A percentile compares a stretch with the other conserved stretches of the same genome.
phyloP scores from a whole-genome alignment of 2,329 filamentous ascomycete species.

The Botrytis fabae region DNA sequence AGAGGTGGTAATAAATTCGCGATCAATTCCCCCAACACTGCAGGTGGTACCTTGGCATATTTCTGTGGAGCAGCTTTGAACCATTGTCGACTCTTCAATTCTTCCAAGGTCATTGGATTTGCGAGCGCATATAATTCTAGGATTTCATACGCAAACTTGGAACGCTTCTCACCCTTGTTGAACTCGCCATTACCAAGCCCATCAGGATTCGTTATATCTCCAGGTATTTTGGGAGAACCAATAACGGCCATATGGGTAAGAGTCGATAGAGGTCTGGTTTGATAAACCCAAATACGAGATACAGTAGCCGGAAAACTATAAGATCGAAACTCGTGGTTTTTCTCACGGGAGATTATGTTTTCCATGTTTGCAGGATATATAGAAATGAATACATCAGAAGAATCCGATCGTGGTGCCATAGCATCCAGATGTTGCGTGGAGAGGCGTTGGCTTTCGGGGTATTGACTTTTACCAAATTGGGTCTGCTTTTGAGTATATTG shows the following conservation, averaged over 20 bases:
- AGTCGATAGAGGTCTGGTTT: constrained; percentile 48
- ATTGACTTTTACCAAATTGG: constrained; percentile 31
- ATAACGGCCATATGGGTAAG: constrained; percentile 62
- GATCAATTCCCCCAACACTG: constrained; percentile 57
- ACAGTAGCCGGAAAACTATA: constrained; percentile 58
- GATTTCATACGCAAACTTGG: constrained; percentile 51
- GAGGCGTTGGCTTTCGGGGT: constrained; percentile 52
- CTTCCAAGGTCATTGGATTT: constrained; percentile 53
- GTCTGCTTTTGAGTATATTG: neutral
- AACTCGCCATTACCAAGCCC: constrained; percentile 55
- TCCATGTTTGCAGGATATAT: constrained; percentile 50
- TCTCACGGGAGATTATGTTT: constrained; percentile 51
- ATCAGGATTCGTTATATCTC: constrained; percentile 47
- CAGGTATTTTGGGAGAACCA: constrained; percentile 48
- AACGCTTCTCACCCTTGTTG: constrained; percentile 25
- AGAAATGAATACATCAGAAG: constrained; percentile 56
- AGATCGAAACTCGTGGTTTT: constrained; percentile 56
- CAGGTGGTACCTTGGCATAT: constrained; percentile 57
- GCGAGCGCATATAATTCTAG: constrained; percentile 62
- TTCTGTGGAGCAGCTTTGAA: constrained; percentile 51
- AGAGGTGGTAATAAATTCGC: constrained; percentile 57
- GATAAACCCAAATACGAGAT: constrained; percentile 63
- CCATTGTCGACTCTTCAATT: constrained; percentile 58
- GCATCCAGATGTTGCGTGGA: constrained; percentile 50
- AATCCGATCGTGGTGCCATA: constrained; percentile 50